Evolutionary conservation across 2,329 filamentous ascomycete genomes (phyloP), one percentile per base, ranked within the genome.

Genomic region (Ophiostoma quercus): DNA sequence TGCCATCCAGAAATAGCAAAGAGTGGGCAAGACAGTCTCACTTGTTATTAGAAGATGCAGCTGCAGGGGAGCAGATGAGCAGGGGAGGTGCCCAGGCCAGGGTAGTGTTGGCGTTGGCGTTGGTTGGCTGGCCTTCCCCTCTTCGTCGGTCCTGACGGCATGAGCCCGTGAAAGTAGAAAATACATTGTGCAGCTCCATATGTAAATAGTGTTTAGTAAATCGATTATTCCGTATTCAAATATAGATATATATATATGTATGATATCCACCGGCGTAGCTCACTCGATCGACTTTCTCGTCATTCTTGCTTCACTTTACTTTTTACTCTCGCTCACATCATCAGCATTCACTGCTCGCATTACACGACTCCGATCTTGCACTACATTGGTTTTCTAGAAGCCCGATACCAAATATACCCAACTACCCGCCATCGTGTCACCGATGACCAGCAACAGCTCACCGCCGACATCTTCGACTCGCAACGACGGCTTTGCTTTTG

Each of bases 371-470:
- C 43, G 43, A 47, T 47, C 43, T 9, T 47, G 43, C 43, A n/a
- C 43, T 19, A 34, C 57, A 14, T 62, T 9, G 14, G 14, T 32
- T 32, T 62, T 57, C n/a, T 25, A 22, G 51, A 62, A 62, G 25
- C 57, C 25, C 25, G 25, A 29, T 29, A 29, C 25, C 12, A 11
- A 16, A 16, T 32, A 25, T 32, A 32, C 25, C 57, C 12, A 14
- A 29, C 25, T 29, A 25, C 11, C n/a, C n/a, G n/a, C n/a, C n/a
- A n/a, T 25, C 14, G 57, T 62, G 57, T 62, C 57, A 62, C 57
- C 57, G 57, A 62, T 62, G 57, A 62, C 57, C 11, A 62, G 57
- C 54, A 63, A 47, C 54, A 68, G 3, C 37, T 11, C 57, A 54
- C 19, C 25, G 41, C 32, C 37, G 8, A 37, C 69, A n/a, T 41